phyloP scores from a whole-genome alignment of 2,329 filamentous ascomycete species.

The Penicillium sp. region DNA sequence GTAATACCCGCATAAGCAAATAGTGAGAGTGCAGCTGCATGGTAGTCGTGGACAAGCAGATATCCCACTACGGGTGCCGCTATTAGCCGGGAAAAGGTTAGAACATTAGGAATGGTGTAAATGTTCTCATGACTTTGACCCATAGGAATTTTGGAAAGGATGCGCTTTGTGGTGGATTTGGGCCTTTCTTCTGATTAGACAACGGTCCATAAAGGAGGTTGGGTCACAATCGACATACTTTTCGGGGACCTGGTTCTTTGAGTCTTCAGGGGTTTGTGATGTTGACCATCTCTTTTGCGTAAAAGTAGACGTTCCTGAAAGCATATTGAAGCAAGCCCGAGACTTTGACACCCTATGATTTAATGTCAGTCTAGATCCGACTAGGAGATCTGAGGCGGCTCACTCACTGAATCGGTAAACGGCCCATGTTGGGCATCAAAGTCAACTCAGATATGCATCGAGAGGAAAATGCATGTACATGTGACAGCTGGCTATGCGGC shows the following conservation, averaged over 20 bases:
- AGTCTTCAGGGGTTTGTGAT: slow-evolving; percentile 29
- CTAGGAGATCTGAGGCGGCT: neutral
- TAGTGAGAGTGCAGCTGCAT: slow-evolving; percentile 77
- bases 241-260: slow-evolving; percentile 16
- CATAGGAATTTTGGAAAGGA: slow-evolving; percentile 40
- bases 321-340: neutral
- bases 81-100: slow-evolving; percentile 83
- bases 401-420: slow-evolving; percentile 24
- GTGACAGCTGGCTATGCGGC: slow-evolving; percentile 10
- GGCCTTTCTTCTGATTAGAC: slow-evolving; percentile 18
- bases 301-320: slow-evolving; percentile 12
- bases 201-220: neutral
- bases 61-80: slow-evolving; percentile 87
- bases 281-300: slow-evolving; percentile 30
- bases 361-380: slow-evolving; percentile 5
- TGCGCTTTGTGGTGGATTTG: slow-evolving; percentile 31
- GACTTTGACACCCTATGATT: slow-evolving; percentile 11
- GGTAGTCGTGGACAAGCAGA: slow-evolving; percentile 79
- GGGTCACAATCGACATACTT: slow-evolving; percentile 20
- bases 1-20: slow-evolving; percentile 92
- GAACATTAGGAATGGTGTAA: slow-evolving; percentile 91
- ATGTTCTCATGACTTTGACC: slow-evolving; percentile 75
- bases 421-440: neutral
- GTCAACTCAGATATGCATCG: slow-evolving; percentile 20
- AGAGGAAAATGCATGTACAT: slow-evolving; percentile 1